phyloP scores from a whole-genome alignment of 2,329 filamentous ascomycete species.

The Xylariaceae sp. region DNA sequence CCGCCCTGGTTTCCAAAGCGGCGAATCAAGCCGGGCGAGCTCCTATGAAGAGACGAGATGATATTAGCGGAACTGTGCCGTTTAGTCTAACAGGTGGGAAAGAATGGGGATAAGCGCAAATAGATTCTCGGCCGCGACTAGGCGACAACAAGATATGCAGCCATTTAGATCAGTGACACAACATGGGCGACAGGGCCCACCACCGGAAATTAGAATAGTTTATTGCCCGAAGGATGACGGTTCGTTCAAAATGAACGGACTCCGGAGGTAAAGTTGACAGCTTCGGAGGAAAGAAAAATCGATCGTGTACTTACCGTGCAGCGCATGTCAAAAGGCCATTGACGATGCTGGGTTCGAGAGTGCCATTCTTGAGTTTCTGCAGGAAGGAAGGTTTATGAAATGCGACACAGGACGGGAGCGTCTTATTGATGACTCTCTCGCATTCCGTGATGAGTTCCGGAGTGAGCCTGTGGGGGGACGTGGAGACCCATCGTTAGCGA shows the following conservation, averaged over 20 bases:
- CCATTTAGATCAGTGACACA: slow-evolving; percentile 26
- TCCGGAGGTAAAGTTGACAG: slow-evolving; percentile 26
- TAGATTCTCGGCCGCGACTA: slow-evolving; percentile 16
- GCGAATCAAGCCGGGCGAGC: slow-evolving; percentile 62
- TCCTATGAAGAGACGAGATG: slow-evolving; percentile 46
- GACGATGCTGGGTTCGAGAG: slow-evolving; percentile 62
- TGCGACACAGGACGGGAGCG: slow-evolving; percentile 65
- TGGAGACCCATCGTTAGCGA: slow-evolving; percentile 15
- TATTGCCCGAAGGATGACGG: slow-evolving; percentile 26
- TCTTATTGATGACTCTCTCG: slow-evolving; percentile 67
- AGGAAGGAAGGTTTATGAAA: slow-evolving; percentile 69
- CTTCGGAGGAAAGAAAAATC: slow-evolving; percentile 7
- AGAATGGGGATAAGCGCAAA: slow-evolving; percentile 17
- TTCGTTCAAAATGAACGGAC: slow-evolving; percentile 30
- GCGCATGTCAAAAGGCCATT: slow-evolving; percentile 65
- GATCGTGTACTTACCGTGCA: slow-evolving; percentile 56
- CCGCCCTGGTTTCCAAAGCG: slow-evolving; percentile 60
- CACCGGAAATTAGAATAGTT: slow-evolving; percentile 28
- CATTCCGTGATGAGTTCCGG: slow-evolving; percentile 65
- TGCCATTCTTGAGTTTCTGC: slow-evolving; percentile 64
- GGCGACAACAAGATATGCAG: slow-evolving; percentile 14
- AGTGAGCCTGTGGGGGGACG: slow-evolving; percentile 50
- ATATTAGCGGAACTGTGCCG: slow-evolving; percentile 10
- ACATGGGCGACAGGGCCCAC: slow-evolving; percentile 27
- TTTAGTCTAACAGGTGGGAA: background rate